Evolutionary conservation across 1,284 basidiomycete genomes (phyloP), one percentile per base, ranked within the genome.

Genomic region (Earliella scabrosa): DNA sequence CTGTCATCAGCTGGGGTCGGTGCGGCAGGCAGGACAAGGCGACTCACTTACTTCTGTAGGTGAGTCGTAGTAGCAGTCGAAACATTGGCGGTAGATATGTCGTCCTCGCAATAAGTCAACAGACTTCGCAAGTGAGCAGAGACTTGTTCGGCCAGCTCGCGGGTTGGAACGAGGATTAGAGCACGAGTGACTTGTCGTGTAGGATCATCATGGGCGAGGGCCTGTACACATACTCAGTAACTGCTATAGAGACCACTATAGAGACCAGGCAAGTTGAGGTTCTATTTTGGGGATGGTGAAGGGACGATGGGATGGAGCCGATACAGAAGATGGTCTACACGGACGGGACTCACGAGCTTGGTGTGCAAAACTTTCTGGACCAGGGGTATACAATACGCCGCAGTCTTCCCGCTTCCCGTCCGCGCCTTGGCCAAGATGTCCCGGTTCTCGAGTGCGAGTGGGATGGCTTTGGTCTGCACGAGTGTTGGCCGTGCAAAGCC

Each of bases 371-470:
- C 88, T 71, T 94, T 96, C 71, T 99, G 97, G 0, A 95, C 77
- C 16, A 96, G 74, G 0, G 97, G 97, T 4, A 99, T 83, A 60
- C 89, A 94, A 72, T 99, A 99, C 3, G 97, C 95, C 1, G 93
- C 92, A 0, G 97, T 99, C 79, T 99, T 99, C 44, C 97, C 97
- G 56, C 92, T 95, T 13, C 97, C 97, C 1, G 97, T 99, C 34
- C 93, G 84, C 3, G 97, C 96, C 31, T 94, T 83, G 5, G 96
- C 97, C 23, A 99, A 83, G 51, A 99, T 92, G 73, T 99, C 97
- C 47, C 88, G 86, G 61, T 91, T 88, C 71, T 96, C 92, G 26
- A 99, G 82, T 0, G 93, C 93, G 23, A 95, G 80, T 5, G 94
- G 93, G 49, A 97, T 92, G 0, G 87, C 86, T 71, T 90, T 91